Conservation (phyloP, 345 rosid genomes). For the Ceriops decandra region DNA sequence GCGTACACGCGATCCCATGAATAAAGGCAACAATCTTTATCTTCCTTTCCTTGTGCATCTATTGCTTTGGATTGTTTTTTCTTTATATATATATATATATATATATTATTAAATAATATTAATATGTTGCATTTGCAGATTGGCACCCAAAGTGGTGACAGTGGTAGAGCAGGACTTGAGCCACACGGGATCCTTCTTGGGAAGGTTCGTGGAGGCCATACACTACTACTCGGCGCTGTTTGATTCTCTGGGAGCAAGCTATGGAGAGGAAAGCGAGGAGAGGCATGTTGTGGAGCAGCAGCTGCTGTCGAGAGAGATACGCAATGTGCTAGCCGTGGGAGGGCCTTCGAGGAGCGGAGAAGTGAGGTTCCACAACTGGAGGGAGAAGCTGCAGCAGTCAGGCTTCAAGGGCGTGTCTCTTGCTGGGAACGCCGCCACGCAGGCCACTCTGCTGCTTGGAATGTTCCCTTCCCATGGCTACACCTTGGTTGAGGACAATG, state of each 20-base stretch:
- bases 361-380: constrained; percentile 80
- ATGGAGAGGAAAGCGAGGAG: constrained; percentile 96
- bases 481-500: constrained; percentile 90
- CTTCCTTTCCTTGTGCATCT: background rate
- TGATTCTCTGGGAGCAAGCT: constrained; percentile 91
- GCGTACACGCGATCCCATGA: constrained; percentile 18
- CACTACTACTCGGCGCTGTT: constrained; percentile 96
- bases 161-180: constrained; percentile 96
- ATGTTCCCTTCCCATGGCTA: constrained; percentile 97
- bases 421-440: constrained; percentile 86
- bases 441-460: constrained; percentile 80
- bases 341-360: constrained; percentile 79
- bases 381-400: constrained; percentile 82
- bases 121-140: constrained; percentile 34
- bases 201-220: constrained; percentile 93
- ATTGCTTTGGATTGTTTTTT: background rate
- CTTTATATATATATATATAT: background rate
- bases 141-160: constrained; percentile 94
- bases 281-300: constrained; percentile 97
- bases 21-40: background rate
- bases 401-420: constrained; percentile 85
- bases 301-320: constrained; percentile 79
- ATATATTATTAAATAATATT: background rate
- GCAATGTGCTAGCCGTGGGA: constrained; percentile 80
- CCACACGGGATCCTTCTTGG: constrained; percentile 86